Conservation (phyloP, 805 yeast species). For the Metschnikowia cerradonensis region DNA sequence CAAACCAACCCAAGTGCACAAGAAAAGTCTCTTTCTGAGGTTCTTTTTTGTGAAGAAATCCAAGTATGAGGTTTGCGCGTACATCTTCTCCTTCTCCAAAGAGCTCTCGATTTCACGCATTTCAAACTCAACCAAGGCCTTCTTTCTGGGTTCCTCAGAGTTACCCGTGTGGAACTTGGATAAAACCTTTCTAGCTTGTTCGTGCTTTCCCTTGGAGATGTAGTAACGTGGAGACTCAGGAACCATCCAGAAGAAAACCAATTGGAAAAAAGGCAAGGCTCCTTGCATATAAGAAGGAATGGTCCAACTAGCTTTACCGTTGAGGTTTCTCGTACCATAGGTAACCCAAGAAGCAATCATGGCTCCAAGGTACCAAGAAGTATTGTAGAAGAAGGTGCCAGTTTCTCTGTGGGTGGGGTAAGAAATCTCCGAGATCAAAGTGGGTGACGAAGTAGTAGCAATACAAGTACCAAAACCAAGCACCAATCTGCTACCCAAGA, state of each 20-base stretch:
- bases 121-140: slow-evolving; percentile 20
- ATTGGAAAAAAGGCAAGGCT: slow-evolving; percentile 41
- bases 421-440: slow-evolving; percentile 47
- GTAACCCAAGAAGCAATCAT: slow-evolving; percentile 50
- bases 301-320: slow-evolving; percentile 43
- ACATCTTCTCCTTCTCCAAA: slow-evolving; percentile 37
- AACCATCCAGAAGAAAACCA: slow-evolving; percentile 20
- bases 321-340: slow-evolving; percentile 39
- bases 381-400: slow-evolving; percentile 41
- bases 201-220: slow-evolving; percentile 37
- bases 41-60: slow-evolving; percentile 38
- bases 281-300: slow-evolving; percentile 53
- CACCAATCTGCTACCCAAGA: slow-evolving; percentile 43
- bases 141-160: slow-evolving; percentile 22
- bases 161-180: slow-evolving; percentile 39
- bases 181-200: slow-evolving; percentile 42
- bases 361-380: slow-evolving; percentile 54
- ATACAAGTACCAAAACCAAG: slow-evolving; percentile 46
- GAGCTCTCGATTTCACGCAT: slow-evolving; percentile 23
- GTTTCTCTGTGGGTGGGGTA: slow-evolving; percentile 40
- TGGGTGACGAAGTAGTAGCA: slow-evolving; percentile 43
- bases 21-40: slow-evolving; percentile 40
- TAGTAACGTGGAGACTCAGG: slow-evolving; percentile 51
- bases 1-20: slow-evolving; percentile 29
- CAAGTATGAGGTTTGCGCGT: slow-evolving; percentile 29